Conservation (phyloP, 805 yeast genomes). For the Kuraishia molischiana region DNA sequence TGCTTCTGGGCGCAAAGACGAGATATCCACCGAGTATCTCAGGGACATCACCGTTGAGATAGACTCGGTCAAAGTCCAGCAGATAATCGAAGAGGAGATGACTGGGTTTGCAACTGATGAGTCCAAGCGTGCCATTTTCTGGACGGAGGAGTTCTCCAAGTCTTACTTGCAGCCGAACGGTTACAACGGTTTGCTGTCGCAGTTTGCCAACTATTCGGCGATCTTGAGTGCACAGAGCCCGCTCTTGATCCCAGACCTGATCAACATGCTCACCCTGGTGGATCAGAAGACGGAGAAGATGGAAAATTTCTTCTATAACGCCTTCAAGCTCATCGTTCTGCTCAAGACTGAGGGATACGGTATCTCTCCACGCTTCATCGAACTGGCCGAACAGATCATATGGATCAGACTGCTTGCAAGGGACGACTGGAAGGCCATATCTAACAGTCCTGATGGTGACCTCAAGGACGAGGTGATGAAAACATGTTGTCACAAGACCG, state of each 20-base stretch:
- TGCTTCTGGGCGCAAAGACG: slow-evolving; percentile 21
- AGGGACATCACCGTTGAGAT: slow-evolving; percentile 36
- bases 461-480: slow-evolving; percentile 6
- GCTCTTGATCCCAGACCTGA: slow-evolving; percentile 32
- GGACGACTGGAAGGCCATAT: slow-evolving; percentile 39
- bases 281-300: slow-evolving; percentile 20
- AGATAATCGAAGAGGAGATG: slow-evolving; percentile 6
- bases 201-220: slow-evolving; percentile 11
- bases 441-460: slow-evolving; percentile 7
- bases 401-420: slow-evolving; percentile 52
- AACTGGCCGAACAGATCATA: slow-evolving; percentile 22
- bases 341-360: slow-evolving; percentile 20
- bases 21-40: slow-evolving; percentile 17
- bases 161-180: slow-evolving; percentile 14
- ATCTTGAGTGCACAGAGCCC: slow-evolving; percentile 27
- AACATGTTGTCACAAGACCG: slow-evolving; percentile 20
- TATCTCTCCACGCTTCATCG: slow-evolving; percentile 3
- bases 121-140: slow-evolving; percentile 6
- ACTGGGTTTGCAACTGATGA: slow-evolving; percentile 14
- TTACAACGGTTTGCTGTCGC: slow-evolving; percentile 5
- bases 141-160: slow-evolving; percentile 9
- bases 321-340: slow-evolving; percentile 41
- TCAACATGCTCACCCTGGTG: slow-evolving; percentile 38
- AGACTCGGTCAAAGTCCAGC: slow-evolving; percentile 11
- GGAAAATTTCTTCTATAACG: slow-evolving; percentile 26